Percentiles rank a stretch among this genome's conserved stretches.
Conservation (phyloP, 805 yeast species). For the Barnettozyma sucrosica region DNA sequence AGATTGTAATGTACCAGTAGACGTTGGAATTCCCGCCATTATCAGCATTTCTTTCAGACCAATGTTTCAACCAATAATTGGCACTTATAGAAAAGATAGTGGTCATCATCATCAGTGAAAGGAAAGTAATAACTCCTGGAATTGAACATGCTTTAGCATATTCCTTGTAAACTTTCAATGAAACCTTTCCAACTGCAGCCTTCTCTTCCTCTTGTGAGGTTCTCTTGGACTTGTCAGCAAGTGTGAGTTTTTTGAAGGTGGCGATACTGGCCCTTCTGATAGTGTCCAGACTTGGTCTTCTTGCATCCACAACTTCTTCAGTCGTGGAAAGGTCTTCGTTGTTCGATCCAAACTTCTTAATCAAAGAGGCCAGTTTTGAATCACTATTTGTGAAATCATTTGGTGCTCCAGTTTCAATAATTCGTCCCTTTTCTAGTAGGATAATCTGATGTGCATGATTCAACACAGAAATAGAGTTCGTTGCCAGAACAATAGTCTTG, state of each 20-base stretch:
- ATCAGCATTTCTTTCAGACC: slow-evolving; percentile 53
- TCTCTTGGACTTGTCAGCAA: slow-evolving; percentile 27
- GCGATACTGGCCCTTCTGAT: slow-evolving; percentile 60
- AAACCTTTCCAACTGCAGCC: slow-evolving; percentile 58
- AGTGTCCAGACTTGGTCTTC: slow-evolving; percentile 12
- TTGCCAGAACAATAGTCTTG: slow-evolving; percentile 75
- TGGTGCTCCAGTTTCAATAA: slow-evolving; percentile 61
- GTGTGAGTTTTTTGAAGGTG: slow-evolving; percentile 42
- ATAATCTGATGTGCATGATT: slow-evolving; percentile 66
- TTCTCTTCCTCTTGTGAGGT: slow-evolving; percentile 45
- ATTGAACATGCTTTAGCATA: slow-evolving; percentile 58
- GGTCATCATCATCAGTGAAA: slow-evolving; percentile 31
- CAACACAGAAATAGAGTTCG: slow-evolving; percentile 80
- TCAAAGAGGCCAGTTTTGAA: slow-evolving; percentile 47
- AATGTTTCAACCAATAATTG: slow-evolving; percentile 60
- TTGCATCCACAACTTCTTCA: slow-evolving; percentile 9
- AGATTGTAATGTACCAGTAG: slow-evolving; percentile 43
- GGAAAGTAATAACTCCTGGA: slow-evolving; percentile 38
- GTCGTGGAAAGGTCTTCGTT: slow-evolving; percentile 13
- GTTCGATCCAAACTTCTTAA: slow-evolving; percentile 62
- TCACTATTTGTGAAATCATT: slow-evolving; percentile 41
- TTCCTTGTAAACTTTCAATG: slow-evolving; percentile 43
- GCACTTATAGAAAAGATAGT: slow-evolving; percentile 37
- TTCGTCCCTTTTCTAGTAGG: slow-evolving; percentile 62
- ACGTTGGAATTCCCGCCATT: slow-evolving; percentile 39